Base-by-base conservation (phyloP, 306 rosid genomes). In the Lathyrus oleraceus region DNA sequence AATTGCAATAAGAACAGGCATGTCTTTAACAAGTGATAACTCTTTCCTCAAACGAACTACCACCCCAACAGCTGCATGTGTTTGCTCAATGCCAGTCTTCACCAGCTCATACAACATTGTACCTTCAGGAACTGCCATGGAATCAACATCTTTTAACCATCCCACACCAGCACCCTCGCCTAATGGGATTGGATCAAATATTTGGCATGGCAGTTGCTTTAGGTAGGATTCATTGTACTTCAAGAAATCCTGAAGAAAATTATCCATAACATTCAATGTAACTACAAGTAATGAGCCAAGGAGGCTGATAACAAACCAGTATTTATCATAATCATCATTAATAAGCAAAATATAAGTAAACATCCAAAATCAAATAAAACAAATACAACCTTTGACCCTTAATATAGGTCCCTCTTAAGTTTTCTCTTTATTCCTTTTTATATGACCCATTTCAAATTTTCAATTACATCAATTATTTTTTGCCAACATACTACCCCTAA, bases 151-250 rank as follows among this genome's bases (percentile, higher is more conserved):
- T 91, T 89, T 94, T 83, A 86, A 80, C 89, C 87, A 81, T 75
- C 97, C 97, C 75, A 87, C 95, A 65, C 99, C 97, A 83, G 92
- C 92, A 71, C 99, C 99, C 83, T 94, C 97, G 52, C 97, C 92
- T 87, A 94, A 43, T 43, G 82, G 84, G 80, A 94, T 91, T 11
- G 95, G 95, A 73, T 91, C 97, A 75, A 61, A 65, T 71, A 88
- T 77, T 86, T 86, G 96, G 81, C 97, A 87, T 5, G 72, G 80
- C 59, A 84, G 59, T 80, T 78, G 59, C 83, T 81, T 85, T 69
- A 88, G 82, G 81, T 56, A 74, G 76, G 88, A 79, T 59, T 88
- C 96, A 61, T 91, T 94, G 78, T 74, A 91, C 77, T 88, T 94
- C 80, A 88, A 68, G 81, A 94, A 94, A 82, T 94, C 97, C 97